These are phyloP conservation scores for Breynia disticha DNA, from an alignment of 441 rosid species.

Conservation along the genomic window DNA sequence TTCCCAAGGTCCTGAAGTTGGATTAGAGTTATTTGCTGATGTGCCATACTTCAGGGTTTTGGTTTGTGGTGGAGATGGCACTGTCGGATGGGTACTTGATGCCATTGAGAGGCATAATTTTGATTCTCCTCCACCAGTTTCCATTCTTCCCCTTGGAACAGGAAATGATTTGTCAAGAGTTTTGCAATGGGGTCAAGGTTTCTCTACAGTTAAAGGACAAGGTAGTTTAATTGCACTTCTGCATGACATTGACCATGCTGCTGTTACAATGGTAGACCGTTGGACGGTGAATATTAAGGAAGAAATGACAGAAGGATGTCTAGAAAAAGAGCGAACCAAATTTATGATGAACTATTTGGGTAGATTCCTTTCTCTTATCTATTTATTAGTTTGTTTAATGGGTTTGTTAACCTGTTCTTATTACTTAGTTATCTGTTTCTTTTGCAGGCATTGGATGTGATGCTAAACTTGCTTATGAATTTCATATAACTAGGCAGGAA, in stretches of 20 bases:
- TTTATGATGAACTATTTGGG: conserved; percentile 73
- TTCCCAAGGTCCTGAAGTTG: conserved; percentile 57
- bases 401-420: conserved; percentile 10
- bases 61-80: conserved; percentile 77
- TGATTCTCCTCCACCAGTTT: conserved; percentile 63
- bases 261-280: conserved; percentile 64
- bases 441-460: conserved; percentile 63
- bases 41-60: conserved; percentile 52
- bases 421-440: conserved; percentile 3
- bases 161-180: conserved; percentile 73
- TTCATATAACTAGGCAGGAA: conserved; percentile 53
- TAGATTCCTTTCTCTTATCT: conserved; percentile 10
- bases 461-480: conserved; percentile 72
- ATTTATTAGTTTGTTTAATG: conserved; percentile 10
- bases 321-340: conserved; percentile 33
- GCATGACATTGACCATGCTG: conserved; percentile 53
- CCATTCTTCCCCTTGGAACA: conserved; percentile 64
- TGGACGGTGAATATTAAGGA: conserved; percentile 49
- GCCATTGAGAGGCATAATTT: conserved; percentile 52
- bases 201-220: conserved; percentile 45
- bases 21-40: conserved; percentile 43
- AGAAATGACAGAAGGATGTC: conserved; percentile 27
- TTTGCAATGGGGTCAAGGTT: conserved; percentile 59
- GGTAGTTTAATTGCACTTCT: conserved; percentile 44
- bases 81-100: conserved; percentile 67